These are phyloP conservation scores for Diaporthe helianthi DNA, from an alignment of 2,329 filamentous ascomycete genomes.

Conservation along the genomic window DNA sequence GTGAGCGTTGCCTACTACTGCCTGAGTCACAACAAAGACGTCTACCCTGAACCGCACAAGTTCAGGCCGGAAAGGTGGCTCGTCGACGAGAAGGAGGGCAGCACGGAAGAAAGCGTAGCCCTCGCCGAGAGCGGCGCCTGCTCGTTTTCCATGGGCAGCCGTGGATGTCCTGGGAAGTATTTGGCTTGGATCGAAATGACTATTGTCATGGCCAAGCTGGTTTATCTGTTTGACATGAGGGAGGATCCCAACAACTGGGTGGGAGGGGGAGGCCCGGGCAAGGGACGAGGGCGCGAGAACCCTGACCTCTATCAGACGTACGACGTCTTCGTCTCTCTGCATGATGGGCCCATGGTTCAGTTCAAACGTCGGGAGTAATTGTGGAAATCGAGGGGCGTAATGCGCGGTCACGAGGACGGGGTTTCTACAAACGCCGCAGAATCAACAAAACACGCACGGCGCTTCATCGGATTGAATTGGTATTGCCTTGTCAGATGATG, in stretches of 20 bases:
- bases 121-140: constrained; percentile 9
- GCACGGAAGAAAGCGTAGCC: neutral
- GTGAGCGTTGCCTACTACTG: constrained; percentile 1
- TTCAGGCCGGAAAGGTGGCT: constrained; percentile 28
- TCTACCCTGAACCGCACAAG: constrained; percentile 19
- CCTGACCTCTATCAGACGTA: constrained; percentile 8
- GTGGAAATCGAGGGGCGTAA: too few species aligned
- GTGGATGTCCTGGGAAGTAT: constrained; percentile 27
- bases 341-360: constrained; percentile 18
- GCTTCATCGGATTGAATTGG: neutral
- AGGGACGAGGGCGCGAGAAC: constrained; percentile 1
- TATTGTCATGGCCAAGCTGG: constrained; percentile 15
- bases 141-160: constrained; percentile 17
- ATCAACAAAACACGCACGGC: neutral
- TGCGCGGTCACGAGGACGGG: neutral
- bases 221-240: constrained; percentile 16
- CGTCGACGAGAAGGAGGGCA: constrained; percentile 3
- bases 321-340: constrained; percentile 11
- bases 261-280: constrained; percentile 6
- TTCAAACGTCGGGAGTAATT: neutral
- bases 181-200: constrained; percentile 27
- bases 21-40: constrained; percentile 22
- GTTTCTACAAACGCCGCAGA: neutral
- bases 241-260: neutral
- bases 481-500: neutral